phyloP scores from a whole-genome alignment of 2,329 filamentous ascomycete species.

The Fusarium tuaranense region DNA sequence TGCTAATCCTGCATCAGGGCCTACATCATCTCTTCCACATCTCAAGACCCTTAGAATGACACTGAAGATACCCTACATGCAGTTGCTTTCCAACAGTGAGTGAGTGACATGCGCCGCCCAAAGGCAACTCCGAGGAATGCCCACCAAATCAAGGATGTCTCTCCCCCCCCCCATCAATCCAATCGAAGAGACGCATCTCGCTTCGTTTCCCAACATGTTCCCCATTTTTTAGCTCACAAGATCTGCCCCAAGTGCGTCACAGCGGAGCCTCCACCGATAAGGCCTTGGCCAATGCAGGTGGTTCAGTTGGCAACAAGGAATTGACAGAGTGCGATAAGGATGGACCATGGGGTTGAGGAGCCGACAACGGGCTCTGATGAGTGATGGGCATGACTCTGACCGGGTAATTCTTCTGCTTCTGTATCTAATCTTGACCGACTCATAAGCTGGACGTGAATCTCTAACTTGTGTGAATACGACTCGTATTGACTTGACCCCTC shows the following conservation, averaged over 20 bases:
- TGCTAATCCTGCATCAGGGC: too few relatives aligned
- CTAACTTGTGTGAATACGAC: not conserved
- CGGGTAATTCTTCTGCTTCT: constrained; percentile 4
- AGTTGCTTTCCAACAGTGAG: not conserved
- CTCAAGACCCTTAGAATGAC: not conserved
- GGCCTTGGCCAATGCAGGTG: constrained; percentile 40
- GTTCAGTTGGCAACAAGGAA: constrained; percentile 32
- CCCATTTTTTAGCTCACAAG: constrained; percentile 44
- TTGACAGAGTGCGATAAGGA: constrained; percentile 29
- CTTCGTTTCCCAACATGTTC: constrained; percentile 2
- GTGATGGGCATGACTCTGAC: not conserved
- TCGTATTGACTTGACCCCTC: not conserved
- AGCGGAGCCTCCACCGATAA: constrained; percentile 35
- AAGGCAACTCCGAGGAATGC: not conserved
- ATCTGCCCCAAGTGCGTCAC: constrained; percentile 41
- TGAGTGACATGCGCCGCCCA: not conserved
- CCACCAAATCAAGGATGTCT: not conserved
- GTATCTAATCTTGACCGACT: not conserved
- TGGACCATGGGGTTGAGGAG: constrained; percentile 6
- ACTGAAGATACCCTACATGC: constrained; percentile 19
- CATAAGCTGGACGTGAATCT: not conserved
- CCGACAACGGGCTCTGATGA: constrained; percentile 29
- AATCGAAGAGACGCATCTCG: not conserved
- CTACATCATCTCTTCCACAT: not conserved
- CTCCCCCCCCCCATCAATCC: not conserved